Evolutionary conservation across 768 basidiomycete species (phyloP).

Genomic region (Clathrus columnatus): DNA sequence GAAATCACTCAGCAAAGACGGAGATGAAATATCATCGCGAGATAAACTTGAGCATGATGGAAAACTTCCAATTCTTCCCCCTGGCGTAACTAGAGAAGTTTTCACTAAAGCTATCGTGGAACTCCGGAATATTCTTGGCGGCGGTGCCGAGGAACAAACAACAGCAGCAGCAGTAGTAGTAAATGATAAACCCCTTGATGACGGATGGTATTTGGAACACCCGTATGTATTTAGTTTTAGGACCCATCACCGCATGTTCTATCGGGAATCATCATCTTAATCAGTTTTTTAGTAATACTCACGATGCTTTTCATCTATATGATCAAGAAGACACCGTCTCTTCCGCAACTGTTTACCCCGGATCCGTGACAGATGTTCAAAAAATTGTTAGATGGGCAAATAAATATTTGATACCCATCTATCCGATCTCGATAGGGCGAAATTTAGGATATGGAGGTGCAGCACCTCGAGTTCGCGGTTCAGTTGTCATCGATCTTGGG

Average conservation of each 20-base stretch:
- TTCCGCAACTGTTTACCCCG: neutral
- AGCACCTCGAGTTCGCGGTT: neutral
- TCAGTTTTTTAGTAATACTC: neutral
- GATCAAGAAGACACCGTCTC: constrained; percentile 1
- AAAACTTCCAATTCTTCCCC: neutral
- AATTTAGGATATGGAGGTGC: constrained; percentile 5
- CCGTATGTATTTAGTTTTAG: neutral
- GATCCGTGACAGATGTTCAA: neutral
- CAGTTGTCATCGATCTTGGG: neutral
- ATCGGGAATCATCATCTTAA: neutral
- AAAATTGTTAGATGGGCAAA: neutral
- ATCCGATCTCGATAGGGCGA: constrained; percentile 2
- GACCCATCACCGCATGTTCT: neutral
- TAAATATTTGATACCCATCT: constrained; percentile 1
- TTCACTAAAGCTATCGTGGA: neutral
- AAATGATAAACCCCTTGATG: neutral
- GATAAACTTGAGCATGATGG: neutral
- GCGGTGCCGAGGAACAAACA: no score
- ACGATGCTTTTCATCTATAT: constrained; percentile 1
- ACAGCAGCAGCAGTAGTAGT: constrained; percentile 2
- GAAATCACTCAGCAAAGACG: no score
- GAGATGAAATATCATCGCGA: no score
- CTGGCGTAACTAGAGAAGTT: neutral
- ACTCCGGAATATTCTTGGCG: neutral
- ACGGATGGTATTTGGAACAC: constrained; percentile 4